Percentiles rank a stretch among this genome's conserved stretches.
Evolutionary conservation across 2,329 filamentous ascomycete genomes (phyloP).

Genomic region (Aspergillus melleus): DNA sequence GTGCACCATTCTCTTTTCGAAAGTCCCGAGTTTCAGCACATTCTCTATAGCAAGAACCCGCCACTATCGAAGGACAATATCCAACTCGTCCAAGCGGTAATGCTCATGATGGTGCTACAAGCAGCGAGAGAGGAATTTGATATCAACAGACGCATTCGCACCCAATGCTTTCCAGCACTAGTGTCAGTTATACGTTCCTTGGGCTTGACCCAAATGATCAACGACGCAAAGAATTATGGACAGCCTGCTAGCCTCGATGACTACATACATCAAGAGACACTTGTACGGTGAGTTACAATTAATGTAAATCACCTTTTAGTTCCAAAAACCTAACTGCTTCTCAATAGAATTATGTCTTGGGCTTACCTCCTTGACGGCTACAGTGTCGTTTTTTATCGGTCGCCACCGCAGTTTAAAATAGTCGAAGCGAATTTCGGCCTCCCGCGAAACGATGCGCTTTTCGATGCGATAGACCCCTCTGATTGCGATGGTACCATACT

Average conservation of each 20-base stretch:
- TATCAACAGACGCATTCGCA: background rate
- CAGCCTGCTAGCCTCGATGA: background rate
- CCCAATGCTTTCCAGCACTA: background rate
- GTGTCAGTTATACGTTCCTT: background rate
- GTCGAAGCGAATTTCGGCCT: conserved; percentile 1
- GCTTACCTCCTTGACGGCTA: background rate
- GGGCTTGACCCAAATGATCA: background rate
- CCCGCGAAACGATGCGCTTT: background rate
- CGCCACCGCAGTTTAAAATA: conserved; percentile 1
- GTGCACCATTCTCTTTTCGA: background rate
- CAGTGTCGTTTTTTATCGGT: background rate
- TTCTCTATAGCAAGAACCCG: background rate
- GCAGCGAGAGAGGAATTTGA: background rate
- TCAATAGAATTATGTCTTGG: conserved; percentile 2
- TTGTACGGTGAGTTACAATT: conserved; percentile 1
- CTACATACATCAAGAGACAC: conserved; percentile 1
- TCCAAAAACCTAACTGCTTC: too few relatives aligned
- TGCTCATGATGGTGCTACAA: background rate
- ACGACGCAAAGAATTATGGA: background rate
- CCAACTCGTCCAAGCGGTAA: background rate
- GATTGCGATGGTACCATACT: background rate
- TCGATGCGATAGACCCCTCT: background rate
- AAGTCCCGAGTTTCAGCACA: background rate
- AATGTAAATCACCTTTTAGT: background rate
- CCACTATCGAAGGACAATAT: background rate